Evolutionary conservation across 176 grass and related monocot genomes (phyloP), one percentile per base, ranked within the genome.

Genomic region (Zoysia pacifica): DNA sequence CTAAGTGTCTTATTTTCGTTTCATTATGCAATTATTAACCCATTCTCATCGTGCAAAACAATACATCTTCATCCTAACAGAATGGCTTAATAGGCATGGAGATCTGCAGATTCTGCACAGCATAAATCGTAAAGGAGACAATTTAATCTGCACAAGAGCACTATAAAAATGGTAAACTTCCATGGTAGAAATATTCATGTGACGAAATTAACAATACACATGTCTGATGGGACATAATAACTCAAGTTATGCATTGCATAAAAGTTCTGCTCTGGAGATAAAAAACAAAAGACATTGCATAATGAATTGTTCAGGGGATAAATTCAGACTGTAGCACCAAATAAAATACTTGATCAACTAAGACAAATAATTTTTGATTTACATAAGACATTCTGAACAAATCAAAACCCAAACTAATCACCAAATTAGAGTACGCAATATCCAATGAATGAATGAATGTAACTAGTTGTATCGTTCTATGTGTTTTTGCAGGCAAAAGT

Each of bases 361-460:
- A 7, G 65, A n/a, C 9, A 0, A 55, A 7, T 69, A 48, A 11
- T 8, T 16, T 47, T 77, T 38, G 1, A 35, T 16, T 78, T 82
- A 79, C 16, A 65, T 16, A 74, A 82, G 43, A 62, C 1, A 68
- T n/a, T 5, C 62, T 59, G 73, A 55, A 70, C 68, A 45, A 81
- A 67, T 12, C 6, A 77, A 72, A 81, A 70, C 10, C 7, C 16
- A 61, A 75, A 71, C 36, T 35, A 58, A 81, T n/a, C n/a, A 59
- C 48, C 48, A 50, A 49, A 5, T 65, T 8, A 72, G 40, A 70
- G 35, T 39, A 72, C 28, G 48, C 6, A 2, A 11, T 18, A 44
- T 86, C 59, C 55, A 66, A 65, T 39, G 35, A 58, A 84, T 37
- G 36, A 66, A 65, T 39, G 35, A 58, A 84, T 37, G 36, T 67